These are phyloP conservation scores for Angomonas deanei DNA, from an alignment of 208 protist genomes.

Conservation along the genomic window DNA sequence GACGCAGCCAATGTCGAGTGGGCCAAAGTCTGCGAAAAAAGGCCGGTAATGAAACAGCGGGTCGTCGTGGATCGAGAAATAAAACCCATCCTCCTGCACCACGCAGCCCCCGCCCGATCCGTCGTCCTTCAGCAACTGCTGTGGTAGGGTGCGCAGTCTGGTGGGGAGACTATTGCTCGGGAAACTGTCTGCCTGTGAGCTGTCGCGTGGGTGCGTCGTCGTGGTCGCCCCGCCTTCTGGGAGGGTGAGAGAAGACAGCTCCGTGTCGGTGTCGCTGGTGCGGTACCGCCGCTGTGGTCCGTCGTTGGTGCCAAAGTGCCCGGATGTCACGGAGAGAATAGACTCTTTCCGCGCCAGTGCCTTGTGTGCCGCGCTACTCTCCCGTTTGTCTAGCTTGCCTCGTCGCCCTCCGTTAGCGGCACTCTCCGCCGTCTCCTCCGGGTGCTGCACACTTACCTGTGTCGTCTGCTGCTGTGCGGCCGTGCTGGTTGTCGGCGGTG, in stretches of 20 bases:
- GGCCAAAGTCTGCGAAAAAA: conserved; percentile 93
- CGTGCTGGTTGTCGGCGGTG: conserved; percentile 7
- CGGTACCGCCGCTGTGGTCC: not conserved
- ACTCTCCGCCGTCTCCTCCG: not conserved
- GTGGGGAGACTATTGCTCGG: not conserved
- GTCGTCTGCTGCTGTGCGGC: not conserved
- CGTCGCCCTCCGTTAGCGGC: too few relatives aligned
- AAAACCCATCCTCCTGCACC: conserved; percentile 13
- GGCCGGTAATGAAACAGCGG: conserved; percentile 71
- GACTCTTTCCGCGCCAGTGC: not conserved
- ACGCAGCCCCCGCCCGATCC: conserved; percentile 5
- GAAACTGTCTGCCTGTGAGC: too few relatives aligned
- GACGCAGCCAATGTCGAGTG: conserved; percentile 77
- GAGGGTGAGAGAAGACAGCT: not conserved
- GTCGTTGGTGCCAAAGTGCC: not conserved
- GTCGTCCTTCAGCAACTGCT: conserved; percentile 5
- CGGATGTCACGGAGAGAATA: not conserved
- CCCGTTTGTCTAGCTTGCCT: too few relatives aligned
- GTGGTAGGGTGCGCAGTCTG: conserved; percentile 1
- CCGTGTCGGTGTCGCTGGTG: not conserved
- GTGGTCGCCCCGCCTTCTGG: not conserved
- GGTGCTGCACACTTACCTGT: not conserved
- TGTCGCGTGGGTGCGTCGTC: not conserved
- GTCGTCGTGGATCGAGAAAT: conserved; percentile 13
- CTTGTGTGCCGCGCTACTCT: not conserved